Evolutionary conservation across 2,329 filamentous ascomycete species (phyloP), one percentile per base, ranked within the genome.

Genomic region (Exserohilum turcica): DNA sequence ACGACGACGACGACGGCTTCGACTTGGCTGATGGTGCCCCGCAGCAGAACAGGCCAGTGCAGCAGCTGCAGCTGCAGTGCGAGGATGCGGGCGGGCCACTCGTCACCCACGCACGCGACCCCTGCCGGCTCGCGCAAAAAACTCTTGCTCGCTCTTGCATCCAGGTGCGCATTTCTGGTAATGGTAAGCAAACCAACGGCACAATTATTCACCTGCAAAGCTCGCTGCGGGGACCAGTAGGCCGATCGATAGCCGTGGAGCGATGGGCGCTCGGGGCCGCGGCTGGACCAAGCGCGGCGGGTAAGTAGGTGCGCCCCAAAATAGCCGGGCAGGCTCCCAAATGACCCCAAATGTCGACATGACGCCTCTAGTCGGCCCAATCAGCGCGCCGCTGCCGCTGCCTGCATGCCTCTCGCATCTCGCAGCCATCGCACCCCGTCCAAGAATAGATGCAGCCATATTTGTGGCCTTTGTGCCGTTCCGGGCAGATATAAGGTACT

Each of bases 401-500:
- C 57, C 65, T 64, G 56, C 48, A 66, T 65, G 63, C 64, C 58
- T 59, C 66, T 65, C 66, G 52, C 62, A 63, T 57, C 48, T 60
- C 60, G 58, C 63, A 52, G 60, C 51, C 51, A 59, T 59, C 59
- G 60, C 54, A 63, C 45, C 46, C 39, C 46, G 56, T 76, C 78
- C 76, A 79, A 78, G 74, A 79, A 80, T 80, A 80, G 78, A 78
- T 75, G 61, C 61, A 68, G 65, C 59, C 56, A 67, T 70, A 76
- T 79, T 72, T 71, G 66, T 66, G 70, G 62, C 66, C 56, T 70
- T 72, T 75, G 59, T 67, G 52, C 66, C 63, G 52, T 61, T 70
- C 68, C 58, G 55, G 71, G 75, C 64, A 72, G 70, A 77, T 79
- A 79, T 79, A 80, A 79, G 76, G 73, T 76, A 77, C 73, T 67